Evolutionary conservation across 306 rosid species (phyloP), one percentile per base, ranked within the genome.

Genomic region (Fagus crenata): DNA sequence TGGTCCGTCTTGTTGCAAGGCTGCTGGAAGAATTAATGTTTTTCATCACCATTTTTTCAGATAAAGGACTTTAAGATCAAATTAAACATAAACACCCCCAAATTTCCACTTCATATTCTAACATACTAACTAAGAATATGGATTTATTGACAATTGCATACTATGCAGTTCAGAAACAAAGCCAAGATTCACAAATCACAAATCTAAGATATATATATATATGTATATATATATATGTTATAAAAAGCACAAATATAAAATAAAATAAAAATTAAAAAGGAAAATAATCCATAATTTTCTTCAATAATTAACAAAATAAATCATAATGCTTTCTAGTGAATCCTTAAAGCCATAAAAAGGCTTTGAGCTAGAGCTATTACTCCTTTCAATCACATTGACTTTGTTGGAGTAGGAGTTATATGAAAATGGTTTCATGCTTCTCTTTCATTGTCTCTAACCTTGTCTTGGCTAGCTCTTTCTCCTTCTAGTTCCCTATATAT

Each of bases 401-500:
- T 78, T 77, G n/a, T 46, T 46, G 18, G 86, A 32, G 70, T 54
- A 39, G 69, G 36, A 64, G 67, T 40, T 12, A 61, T 35, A 67
- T 22, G 41, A 53, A 71, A 40, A 63, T 43, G 53, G 51, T 9
- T 32, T 81, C 73, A 41, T 42, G 31, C 39, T 55, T 39, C 4
- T 82, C 82, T 53, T 74, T 65, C 49, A 43, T 2, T 72, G 42
- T 28, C 65, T 33, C 65, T 69, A 46, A 28, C 75, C 71, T 86
- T 87, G 39, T 74, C 82, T 69, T 86, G 93, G 49, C 85, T 89
- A 22, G 87, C 89, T 75, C 80, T 94, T 64, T 92, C 96, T 4
- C 85, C 90, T 41, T 92, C 98, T 8, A 91, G 60, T 46, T 89
- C 98, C 59, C 98, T 86, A 76, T 55, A 92, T 85, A 85, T 85